A percentile compares a stretch with the other conserved stretches of the same genome.
Conservation (phyloP, 2,329 filamentous ascomycete genomes). For the Penicillium janthinellum region DNA sequence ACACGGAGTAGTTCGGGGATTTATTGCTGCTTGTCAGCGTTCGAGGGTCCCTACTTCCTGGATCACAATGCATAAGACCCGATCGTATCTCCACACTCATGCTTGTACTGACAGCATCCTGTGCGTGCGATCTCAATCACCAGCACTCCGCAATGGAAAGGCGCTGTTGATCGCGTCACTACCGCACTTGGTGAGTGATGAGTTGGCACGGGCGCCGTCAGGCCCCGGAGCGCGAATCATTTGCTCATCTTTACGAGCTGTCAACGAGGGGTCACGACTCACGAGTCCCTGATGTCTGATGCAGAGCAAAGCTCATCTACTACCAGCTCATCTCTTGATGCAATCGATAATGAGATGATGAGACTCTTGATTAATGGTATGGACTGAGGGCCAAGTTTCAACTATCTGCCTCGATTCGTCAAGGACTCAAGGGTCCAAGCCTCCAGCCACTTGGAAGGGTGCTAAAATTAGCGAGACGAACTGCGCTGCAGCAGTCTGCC, state of each 20-base stretch:
- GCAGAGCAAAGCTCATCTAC: background rate
- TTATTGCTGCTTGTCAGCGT: too few relatives aligned
- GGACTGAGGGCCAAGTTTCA: background rate
- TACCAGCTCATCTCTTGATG: background rate
- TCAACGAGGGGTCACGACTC: too few relatives aligned
- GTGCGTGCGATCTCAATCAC: background rate
- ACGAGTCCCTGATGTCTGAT: background rate
- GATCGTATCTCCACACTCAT: background rate
- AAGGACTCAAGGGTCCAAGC: background rate
- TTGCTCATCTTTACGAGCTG: background rate
- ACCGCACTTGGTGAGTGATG: background rate
- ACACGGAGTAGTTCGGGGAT: background rate
- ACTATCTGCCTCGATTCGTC: background rate
- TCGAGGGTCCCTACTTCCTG: background rate
- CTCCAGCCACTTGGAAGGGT: background rate
- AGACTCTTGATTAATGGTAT: too few relatives aligned
- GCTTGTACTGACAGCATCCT: background rate
- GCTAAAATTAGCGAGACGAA: background rate
- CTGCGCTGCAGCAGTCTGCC: too few relatives aligned
- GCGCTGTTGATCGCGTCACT: background rate
- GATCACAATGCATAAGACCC: background rate
- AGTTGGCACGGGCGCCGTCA: background rate
- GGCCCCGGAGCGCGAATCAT: background rate
- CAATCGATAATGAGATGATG: background rate
- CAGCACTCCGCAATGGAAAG: background rate